Conservation (phyloP, 139 green algal genomes). For the Raphidocelis subcapitata region DNA sequence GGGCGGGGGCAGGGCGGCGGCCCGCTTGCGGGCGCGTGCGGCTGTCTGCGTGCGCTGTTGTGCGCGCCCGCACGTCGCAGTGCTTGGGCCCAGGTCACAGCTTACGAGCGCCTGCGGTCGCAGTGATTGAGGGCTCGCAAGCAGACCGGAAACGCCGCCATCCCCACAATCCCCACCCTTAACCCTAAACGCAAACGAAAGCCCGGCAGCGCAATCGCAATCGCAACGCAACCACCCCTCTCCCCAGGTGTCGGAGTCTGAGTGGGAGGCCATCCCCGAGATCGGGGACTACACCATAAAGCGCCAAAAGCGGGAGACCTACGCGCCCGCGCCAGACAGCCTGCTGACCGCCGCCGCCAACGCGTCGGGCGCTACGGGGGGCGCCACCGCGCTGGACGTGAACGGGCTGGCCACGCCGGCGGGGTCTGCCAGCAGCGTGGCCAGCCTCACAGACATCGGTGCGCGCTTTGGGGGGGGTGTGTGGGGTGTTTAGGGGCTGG, state of each 20-base stretch:
- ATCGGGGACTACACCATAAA: conserved; percentile 98
- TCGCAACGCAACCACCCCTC: no score
- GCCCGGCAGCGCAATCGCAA: no score
- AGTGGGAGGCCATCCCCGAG: conserved; percentile 96
- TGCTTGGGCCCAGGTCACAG: not conserved
- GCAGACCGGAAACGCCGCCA: no score
- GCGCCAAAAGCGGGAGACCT: conserved; percentile 41
- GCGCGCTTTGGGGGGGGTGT: conserved; percentile 30
- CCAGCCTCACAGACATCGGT: conserved; percentile 93
- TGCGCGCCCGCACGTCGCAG: not conserved
- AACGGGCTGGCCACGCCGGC: conserved; percentile 60
- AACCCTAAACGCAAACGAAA: no score
- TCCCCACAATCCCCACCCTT: no score
- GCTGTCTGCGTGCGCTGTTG: no score
- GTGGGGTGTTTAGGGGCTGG: not conserved
- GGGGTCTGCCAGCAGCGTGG: conserved; percentile 35
- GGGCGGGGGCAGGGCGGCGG: conserved; percentile 37
- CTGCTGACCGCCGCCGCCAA: conserved; percentile 64
- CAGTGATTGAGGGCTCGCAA: no score
- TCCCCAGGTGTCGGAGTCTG: conserved; percentile 38
- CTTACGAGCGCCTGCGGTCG: no score
- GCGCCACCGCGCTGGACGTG: conserved; percentile 13
- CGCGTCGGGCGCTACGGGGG: not conserved
- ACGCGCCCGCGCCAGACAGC: conserved; percentile 85
- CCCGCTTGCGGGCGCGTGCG: not conserved